Conservation (phyloP, 345 rosid species). For the Eutrema yunnanense region DNA sequence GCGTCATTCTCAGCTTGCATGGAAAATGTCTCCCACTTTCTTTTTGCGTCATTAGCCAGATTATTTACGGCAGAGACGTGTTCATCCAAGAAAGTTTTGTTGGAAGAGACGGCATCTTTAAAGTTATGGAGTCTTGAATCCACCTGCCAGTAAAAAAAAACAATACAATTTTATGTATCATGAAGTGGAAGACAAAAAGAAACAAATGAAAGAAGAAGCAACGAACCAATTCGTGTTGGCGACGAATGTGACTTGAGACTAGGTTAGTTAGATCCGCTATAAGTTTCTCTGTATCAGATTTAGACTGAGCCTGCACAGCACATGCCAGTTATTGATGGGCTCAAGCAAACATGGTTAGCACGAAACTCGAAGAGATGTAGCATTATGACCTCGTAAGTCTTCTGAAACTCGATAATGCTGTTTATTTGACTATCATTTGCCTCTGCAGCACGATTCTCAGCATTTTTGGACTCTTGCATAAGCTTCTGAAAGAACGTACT, state of each 20-base stretch:
- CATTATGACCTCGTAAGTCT: conserved; percentile 61
- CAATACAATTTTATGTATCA: conserved; percentile 10
- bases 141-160: conserved; percentile 59
- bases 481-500: conserved; percentile 58
- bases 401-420: conserved; percentile 73
- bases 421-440: conserved; percentile 66
- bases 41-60: conserved; percentile 72
- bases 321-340: conserved; percentile 7
- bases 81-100: conserved; percentile 58
- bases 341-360: conserved; percentile 5
- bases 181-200: background rate
- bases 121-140: conserved; percentile 68
- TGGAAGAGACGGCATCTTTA: conserved; percentile 49
- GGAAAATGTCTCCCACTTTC: conserved; percentile 85
- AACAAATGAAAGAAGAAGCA: background rate
- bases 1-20: conserved; percentile 68
- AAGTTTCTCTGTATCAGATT: conserved; percentile 77
- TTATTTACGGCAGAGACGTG: conserved; percentile 59
- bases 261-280: conserved; percentile 72
- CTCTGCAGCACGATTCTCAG: conserved; percentile 51
- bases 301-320: conserved; percentile 72
- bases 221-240: conserved; percentile 79
- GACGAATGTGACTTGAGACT: conserved; percentile 61
- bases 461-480: conserved; percentile 51
- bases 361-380: background rate